Percentiles rank a stretch among this genome's conserved stretches.
phyloP scores from a whole-genome alignment of 2,329 filamentous ascomycete species.

The Neonectria hederae region DNA sequence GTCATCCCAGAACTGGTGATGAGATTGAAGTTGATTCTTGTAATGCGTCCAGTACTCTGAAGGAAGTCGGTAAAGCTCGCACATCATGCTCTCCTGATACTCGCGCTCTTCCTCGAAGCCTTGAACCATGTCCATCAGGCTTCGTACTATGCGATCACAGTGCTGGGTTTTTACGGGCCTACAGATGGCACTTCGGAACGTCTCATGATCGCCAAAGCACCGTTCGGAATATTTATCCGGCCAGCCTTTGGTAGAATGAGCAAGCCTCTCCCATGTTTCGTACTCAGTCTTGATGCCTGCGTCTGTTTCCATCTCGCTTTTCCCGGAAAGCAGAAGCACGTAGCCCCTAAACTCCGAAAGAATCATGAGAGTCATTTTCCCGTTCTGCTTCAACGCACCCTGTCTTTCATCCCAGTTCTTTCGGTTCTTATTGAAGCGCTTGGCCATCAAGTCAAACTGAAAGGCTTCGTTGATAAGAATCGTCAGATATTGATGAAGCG shows the following conservation, averaged over 20 bases:
- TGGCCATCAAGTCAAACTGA: conserved; percentile 27
- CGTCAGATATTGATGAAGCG: conserved; percentile 31
- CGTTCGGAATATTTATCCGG: conserved; percentile 19
- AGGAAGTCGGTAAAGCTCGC: conserved; percentile 36
- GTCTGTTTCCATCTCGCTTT: background rate
- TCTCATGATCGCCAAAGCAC: background rate
- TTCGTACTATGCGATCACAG: conserved; percentile 26
- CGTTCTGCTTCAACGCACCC: too few species aligned
- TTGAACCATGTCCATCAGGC: conserved; percentile 28
- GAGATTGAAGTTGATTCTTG: background rate
- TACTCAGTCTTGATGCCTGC: background rate
- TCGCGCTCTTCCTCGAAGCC: conserved; percentile 29
- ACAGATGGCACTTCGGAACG: background rate
- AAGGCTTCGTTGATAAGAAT: conserved; percentile 31
- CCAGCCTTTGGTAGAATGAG: background rate
- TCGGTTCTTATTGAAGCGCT: conserved; percentile 19
- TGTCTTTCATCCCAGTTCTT: conserved; percentile 16
- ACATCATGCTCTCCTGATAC: conserved; percentile 34
- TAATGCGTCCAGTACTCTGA: conserved; percentile 29
- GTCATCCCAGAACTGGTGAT: conserved; percentile 15
- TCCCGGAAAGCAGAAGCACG: conserved; percentile 2
- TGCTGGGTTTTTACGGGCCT: background rate
- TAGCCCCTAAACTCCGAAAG: conserved; percentile 23
- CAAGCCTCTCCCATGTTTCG: background rate
- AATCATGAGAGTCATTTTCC: conserved; percentile 11